These are phyloP conservation scores for Apodospora peruviana DNA, from an alignment of 495 filamentous ascomycete species.

Conservation along the genomic window DNA sequence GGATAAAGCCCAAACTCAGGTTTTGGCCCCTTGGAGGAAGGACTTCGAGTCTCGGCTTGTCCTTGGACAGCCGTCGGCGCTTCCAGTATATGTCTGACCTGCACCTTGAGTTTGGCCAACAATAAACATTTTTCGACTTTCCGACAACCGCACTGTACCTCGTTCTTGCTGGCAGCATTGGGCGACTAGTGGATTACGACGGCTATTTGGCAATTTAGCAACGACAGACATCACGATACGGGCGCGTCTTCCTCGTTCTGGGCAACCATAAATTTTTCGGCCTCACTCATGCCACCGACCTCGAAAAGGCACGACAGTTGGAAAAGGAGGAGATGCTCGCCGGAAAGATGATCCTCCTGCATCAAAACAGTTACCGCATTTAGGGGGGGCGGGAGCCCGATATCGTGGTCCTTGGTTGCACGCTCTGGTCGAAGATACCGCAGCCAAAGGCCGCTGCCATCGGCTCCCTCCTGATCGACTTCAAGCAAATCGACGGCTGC, in stretches of 20 bases:
- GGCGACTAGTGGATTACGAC: constrained; percentile 48
- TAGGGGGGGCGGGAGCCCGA: constrained; percentile 15
- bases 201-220: constrained; percentile 46
- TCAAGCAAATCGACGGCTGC: constrained; percentile 46
- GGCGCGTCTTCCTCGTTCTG: constrained; percentile 46
- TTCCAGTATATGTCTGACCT: constrained; percentile 68
- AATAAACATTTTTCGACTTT: constrained; percentile 45
- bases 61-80: too few species aligned
- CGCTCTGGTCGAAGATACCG: constrained; percentile 50
- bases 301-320: constrained; percentile 39
- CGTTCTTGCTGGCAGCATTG: constrained; percentile 55
- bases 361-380: constrained; percentile 15
- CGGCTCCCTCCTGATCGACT: constrained; percentile 40
- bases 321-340: constrained; percentile 39
- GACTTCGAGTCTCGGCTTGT: too few species aligned
- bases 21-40: too few species aligned
- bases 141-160: constrained; percentile 44
- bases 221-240: constrained; percentile 37
- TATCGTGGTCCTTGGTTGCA: constrained; percentile 53
- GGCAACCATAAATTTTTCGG: constrained; percentile 60
- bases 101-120: constrained; percentile 49
- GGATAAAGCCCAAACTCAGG: too few species aligned
- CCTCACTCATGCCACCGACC: constrained; percentile 25
- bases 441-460: constrained; percentile 32
- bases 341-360: constrained; percentile 41